Base-by-base conservation (phyloP, 2,329 filamentous ascomycete genomes). In the Ceratocystis lukuohia region DNA sequence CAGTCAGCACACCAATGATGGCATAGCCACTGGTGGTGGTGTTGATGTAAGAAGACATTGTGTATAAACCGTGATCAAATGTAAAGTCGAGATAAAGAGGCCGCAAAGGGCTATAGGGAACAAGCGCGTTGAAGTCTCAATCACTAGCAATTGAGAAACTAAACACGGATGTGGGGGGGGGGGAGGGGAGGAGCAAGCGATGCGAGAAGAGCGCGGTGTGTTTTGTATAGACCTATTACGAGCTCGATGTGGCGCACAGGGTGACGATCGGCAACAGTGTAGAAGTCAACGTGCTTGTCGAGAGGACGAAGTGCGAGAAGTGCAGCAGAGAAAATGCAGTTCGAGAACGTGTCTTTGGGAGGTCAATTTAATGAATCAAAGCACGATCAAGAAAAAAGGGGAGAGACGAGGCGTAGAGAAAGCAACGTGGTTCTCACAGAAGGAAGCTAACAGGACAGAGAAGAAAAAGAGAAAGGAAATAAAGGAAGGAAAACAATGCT, bases 1-100 rank as follows among this genome's bases (percentile, higher is more conserved):
- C 75, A 68, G 75, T 75, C 53, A 77, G 44, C 44, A 73, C 75
- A 68, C 75, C 70, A 6, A 78, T 67, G 62, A 76, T 68, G 69
- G 72, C 74, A 67, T 78, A 78, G 63, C 73, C 75, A 65, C 72
- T 72, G 45, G 75, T 65, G 41, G 76, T 77, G 69, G 68, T 68
- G 50, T 61, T 62, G 44, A 64, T 65, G 10, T 68, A 70, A 41
- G 68, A 61, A 37, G 71, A 61, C 69, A 70, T 71, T 65, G 61
- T 71, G 65, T 68, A 64, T 50, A 64, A 64, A 46, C 62, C 44
- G 62, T 22, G 28, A 64, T 64, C 25, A 50, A 37, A 15, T 50
- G 46, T 53, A n/a, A n/a, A 64, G 41, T 50, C 62, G 62, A 33
- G 56, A 59, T 30, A 22, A 64, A 64, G 44, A 37, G 62, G 62